Conservation (phyloP, 164 flowering plant species). For the Vitis riparia region DNA sequence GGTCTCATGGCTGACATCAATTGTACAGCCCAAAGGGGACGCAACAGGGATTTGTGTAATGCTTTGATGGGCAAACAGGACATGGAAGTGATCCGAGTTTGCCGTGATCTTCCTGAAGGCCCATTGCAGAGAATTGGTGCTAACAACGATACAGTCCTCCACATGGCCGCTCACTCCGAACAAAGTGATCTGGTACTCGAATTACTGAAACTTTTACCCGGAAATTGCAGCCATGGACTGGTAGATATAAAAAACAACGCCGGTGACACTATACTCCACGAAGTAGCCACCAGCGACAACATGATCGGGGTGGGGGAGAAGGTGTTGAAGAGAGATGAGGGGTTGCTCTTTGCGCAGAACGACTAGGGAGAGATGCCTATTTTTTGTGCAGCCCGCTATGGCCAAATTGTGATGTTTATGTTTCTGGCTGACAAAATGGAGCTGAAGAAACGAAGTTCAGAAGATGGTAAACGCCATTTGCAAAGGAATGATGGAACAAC, state of each 20-base stretch:
- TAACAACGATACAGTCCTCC: background rate
- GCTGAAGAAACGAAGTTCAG: too few species aligned
- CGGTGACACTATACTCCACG: too few species aligned
- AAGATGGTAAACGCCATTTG: too few species aligned
- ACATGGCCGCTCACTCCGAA: background rate
- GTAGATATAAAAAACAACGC: background rate
- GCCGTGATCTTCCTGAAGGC: background rate
- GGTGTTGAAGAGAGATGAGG: too few species aligned
- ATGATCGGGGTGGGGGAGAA: background rate
- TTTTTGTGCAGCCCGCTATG: too few species aligned
- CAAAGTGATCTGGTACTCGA: background rate
- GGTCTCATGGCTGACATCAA: too few species aligned
- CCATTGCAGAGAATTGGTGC: background rate
- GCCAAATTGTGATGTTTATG: too few species aligned
- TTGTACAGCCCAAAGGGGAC: too few species aligned
- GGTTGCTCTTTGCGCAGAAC: too few species aligned
- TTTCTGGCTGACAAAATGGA: too few species aligned
- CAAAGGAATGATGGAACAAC: too few species aligned
- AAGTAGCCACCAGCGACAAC: background rate
- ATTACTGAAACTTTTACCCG: background rate
- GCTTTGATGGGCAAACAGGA: background rate
- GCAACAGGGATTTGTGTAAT: background rate
- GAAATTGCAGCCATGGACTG: background rate
- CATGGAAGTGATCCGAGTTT: background rate
- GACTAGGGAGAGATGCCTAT: too few species aligned